These are phyloP conservation scores for Solanum chacoense DNA, from an alignment of 305 asterid species.

Conservation along the genomic window DNA sequence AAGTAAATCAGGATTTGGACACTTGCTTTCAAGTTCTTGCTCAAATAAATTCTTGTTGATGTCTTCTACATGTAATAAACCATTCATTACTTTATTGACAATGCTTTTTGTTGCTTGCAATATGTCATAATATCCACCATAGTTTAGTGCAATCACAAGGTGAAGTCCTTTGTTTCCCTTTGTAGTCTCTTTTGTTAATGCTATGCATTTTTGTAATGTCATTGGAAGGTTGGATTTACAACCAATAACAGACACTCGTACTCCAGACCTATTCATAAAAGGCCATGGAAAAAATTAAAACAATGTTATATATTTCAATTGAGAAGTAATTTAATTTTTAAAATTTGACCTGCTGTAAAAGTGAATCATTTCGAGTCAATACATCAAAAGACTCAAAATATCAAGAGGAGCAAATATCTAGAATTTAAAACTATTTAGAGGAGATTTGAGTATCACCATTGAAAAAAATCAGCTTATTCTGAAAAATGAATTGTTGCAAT, in stretches of 20 bases:
- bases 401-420: no score
- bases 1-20: not conserved
- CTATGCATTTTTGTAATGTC: not conserved
- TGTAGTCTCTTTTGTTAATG: not conserved
- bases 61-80: conserved; percentile 5
- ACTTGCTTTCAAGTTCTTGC: conserved; percentile 4
- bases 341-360: no score
- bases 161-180: conserved; percentile 4
- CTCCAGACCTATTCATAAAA: not conserved
- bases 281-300: not conserved
- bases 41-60: conserved; percentile 9
- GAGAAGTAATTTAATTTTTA: no score
- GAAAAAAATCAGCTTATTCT: no score
- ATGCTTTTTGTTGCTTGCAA: conserved; percentile 15
- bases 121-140: conserved; percentile 23
- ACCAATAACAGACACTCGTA: conserved; percentile 11
- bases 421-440: no score
- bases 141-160: conserved; percentile 2
- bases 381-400: no score
- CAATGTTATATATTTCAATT: not conserved
- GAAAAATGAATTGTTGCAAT: no score
- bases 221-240: not conserved
- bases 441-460: no score
- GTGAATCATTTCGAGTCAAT: no score
- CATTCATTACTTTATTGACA: conserved; percentile 11